Conservation (phyloP, 2,329 filamentous ascomycete genomes). For the Massarina eburnea region DNA sequence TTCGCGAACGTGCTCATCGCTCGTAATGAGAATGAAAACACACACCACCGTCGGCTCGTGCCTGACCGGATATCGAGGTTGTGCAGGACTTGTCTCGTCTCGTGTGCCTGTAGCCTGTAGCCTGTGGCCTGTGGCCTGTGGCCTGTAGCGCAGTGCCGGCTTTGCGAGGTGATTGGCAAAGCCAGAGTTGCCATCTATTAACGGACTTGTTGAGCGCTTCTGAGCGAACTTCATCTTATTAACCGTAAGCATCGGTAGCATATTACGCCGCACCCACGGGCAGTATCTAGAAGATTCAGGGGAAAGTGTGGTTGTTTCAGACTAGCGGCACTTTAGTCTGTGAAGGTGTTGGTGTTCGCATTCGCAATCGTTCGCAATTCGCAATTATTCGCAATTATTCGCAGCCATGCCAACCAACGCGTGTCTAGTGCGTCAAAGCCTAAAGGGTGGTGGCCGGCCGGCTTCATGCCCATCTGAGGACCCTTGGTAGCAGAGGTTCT, state of each 20-base stretch:
- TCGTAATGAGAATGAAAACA: slow-evolving; percentile 3
- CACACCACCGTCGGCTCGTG: slow-evolving; percentile 11
- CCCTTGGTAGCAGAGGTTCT: slow-evolving; percentile 21
- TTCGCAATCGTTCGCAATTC: no score
- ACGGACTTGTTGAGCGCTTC: slow-evolving; percentile 13
- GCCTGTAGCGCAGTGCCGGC: neutral
- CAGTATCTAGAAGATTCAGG: neutral
- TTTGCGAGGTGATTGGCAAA: slow-evolving; percentile 24
- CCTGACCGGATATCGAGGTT: slow-evolving; percentile 19
- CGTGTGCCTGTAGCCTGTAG: slow-evolving; percentile 9
- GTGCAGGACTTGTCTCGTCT: slow-evolving; percentile 26
- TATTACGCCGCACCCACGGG: slow-evolving; percentile 19
- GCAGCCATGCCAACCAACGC: no score
- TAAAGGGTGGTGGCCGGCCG: neutral
- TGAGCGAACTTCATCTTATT: slow-evolving; percentile 24
- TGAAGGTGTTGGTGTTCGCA: no score
- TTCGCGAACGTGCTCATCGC: slow-evolving; percentile 25
- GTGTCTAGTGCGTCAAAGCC: no score
- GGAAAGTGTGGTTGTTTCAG: neutral
- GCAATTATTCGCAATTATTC: no score
- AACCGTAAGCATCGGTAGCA: slow-evolving; percentile 29
- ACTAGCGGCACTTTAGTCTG: neutral
- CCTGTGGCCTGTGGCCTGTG: neutral
- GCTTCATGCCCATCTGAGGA: neutral
- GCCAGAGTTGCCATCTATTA: slow-evolving; percentile 15